These are phyloP conservation scores for Mycena crocata DNA, from an alignment of 768 basidiomycete species.

Conservation along the genomic window DNA sequence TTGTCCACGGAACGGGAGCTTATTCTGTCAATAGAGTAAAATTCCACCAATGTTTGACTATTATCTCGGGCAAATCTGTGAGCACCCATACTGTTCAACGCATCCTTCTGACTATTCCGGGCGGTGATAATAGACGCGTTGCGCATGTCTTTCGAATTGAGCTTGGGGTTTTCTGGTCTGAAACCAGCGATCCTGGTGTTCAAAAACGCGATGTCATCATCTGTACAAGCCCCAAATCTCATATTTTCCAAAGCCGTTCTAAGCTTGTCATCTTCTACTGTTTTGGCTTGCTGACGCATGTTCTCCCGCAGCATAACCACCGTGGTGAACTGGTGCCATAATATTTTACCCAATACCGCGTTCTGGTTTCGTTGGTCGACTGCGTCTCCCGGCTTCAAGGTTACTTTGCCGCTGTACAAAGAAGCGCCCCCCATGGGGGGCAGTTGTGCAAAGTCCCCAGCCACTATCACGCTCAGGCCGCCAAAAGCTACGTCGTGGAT, in stretches of 20 bases:
- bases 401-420: background rate
- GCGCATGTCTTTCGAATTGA: conserved; percentile 35
- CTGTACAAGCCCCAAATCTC: conserved; percentile 47
- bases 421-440: conserved; percentile 8
- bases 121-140: conserved; percentile 50
- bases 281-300: conserved; percentile 45
- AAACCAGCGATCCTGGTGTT: conserved; percentile 31
- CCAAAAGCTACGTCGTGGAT: conserved; percentile 43
- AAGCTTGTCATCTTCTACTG: conserved; percentile 41
- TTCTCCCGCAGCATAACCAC: conserved; percentile 50
- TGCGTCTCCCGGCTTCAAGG: background rate
- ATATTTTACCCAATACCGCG: conserved; percentile 32
- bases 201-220: conserved; percentile 46
- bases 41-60: conserved; percentile 36
- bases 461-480: conserved; percentile 51
- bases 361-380: background rate
- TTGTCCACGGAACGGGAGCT: background rate
- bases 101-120: conserved; percentile 43
- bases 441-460: conserved; percentile 57
- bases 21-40: conserved; percentile 39
- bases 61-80: conserved; percentile 46
- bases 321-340: conserved; percentile 48
- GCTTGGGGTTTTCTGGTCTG: conserved; percentile 7
- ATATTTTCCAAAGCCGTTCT: conserved; percentile 43
- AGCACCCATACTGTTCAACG: conserved; percentile 44